Evolutionary conservation across 2,329 filamentous ascomycete species (phyloP).

Genomic region (Chaetomiaceae sp.): DNA sequence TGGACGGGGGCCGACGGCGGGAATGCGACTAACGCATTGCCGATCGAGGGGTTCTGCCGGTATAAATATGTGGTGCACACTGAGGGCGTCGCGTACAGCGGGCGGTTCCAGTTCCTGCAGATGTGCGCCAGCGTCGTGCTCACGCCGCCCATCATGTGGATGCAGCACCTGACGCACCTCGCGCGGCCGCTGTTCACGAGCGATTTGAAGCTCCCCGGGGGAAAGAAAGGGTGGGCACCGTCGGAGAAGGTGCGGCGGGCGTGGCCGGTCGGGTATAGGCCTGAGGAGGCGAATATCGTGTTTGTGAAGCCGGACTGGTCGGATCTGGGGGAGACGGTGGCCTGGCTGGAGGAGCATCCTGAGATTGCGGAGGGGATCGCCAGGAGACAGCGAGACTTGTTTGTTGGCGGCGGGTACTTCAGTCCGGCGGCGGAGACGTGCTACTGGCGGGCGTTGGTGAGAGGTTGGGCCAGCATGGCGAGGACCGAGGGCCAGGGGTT

Average conservation of each 20-base stretch:
- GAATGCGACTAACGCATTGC: constrained; percentile 38
- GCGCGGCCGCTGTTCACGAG: constrained; percentile 39
- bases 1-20: constrained; percentile 26
- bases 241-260: constrained; percentile 24
- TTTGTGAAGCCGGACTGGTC: constrained; percentile 47
- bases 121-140: constrained; percentile 44
- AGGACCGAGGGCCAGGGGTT: constrained; percentile 31
- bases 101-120: constrained; percentile 46
- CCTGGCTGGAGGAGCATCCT: constrained; percentile 40
- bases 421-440: constrained; percentile 46
- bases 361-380: constrained; percentile 42
- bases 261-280: constrained; percentile 35
- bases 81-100: constrained; percentile 49
- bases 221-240: constrained; percentile 14
- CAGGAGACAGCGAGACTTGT: constrained; percentile 38
- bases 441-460: constrained; percentile 46
- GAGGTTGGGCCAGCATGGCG: constrained; percentile 41
- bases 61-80: constrained; percentile 48
- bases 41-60: constrained; percentile 45
- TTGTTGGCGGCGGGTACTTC: constrained; percentile 39
- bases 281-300: constrained; percentile 40
- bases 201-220: constrained; percentile 17
- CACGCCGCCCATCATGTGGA: constrained; percentile 41
- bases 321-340: constrained; percentile 41
- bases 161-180: constrained; percentile 46